Evolutionary conservation across 345 rosid species (phyloP).

Genomic region (Pelargonium nanum): DNA sequence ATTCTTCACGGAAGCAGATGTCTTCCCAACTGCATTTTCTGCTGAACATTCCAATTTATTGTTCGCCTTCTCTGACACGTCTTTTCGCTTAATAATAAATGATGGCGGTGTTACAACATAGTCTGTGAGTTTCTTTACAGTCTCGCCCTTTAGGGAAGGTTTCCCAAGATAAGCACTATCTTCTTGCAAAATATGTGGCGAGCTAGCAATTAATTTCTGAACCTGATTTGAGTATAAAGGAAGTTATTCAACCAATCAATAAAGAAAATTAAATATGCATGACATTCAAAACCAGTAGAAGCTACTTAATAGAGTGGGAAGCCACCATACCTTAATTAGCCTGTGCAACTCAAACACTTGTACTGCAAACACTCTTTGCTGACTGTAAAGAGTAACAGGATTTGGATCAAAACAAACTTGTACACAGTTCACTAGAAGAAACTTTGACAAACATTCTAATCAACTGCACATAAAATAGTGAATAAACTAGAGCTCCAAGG

Average conservation of each 20-base stretch:
- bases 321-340: slow-evolving; percentile 61
- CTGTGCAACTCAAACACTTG: slow-evolving; percentile 93
- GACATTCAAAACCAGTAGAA: slow-evolving; percentile 8
- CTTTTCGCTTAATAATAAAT: slow-evolving; percentile 25
- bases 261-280: background rate
- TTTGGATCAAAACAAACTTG: slow-evolving; percentile 22
- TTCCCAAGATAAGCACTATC: slow-evolving; percentile 33
- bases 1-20: slow-evolving; percentile 25
- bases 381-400: slow-evolving; percentile 54
- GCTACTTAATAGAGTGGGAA: slow-evolving; percentile 7
- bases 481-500: no score
- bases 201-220: slow-evolving; percentile 61
- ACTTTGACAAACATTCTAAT: background rate
- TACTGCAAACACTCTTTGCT: slow-evolving; percentile 80
- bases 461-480: background rate
- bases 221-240: slow-evolving; percentile 39
- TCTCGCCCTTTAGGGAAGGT: slow-evolving; percentile 32
- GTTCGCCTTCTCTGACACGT: slow-evolving; percentile 28
- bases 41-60: slow-evolving; percentile 40
- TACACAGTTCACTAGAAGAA: slow-evolving; percentile 4
- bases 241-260: background rate
- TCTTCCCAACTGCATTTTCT: slow-evolving; percentile 47
- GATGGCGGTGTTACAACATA: slow-evolving; percentile 27
- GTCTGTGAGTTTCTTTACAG: slow-evolving; percentile 29
- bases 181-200: slow-evolving; percentile 56